Evolutionary conservation across 768 basidiomycete genomes (phyloP).

Genomic region (Boletus tomentosulus): DNA sequence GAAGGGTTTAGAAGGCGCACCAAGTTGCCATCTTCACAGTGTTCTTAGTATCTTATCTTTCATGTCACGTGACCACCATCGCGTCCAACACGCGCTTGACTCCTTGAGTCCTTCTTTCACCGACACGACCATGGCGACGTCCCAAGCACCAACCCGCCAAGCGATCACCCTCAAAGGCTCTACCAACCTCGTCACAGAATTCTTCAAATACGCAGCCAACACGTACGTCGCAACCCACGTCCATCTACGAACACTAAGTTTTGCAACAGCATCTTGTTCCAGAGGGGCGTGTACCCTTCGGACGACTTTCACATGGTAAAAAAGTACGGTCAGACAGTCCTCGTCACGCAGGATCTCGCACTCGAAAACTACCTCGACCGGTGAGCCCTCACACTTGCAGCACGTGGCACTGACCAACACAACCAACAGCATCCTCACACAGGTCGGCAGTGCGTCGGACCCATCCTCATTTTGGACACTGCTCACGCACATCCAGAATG

Average conservation of each 20-base stretch:
- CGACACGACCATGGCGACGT: conserved; percentile 36
- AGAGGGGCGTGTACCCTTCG: conserved; percentile 93
- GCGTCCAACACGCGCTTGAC: conserved; percentile 7
- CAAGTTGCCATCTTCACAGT: no score
- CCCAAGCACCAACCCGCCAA: conserved; percentile 52
- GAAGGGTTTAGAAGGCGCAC: no score
- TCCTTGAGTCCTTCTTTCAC: background rate
- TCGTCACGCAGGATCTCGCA: conserved; percentile 90
- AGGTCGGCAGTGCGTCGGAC: conserved; percentile 76
- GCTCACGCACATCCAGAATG: conserved; percentile 56
- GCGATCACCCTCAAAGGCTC: conserved; percentile 96
- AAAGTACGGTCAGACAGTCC: conserved; percentile 94
- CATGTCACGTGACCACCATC: conserved; percentile 12
- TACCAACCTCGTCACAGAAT: conserved; percentile 90
- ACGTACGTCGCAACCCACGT: conserved; percentile 50
- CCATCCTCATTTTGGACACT: background rate
- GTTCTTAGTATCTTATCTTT: background rate
- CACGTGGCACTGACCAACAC: background rate
- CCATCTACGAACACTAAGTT: background rate
- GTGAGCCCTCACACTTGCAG: conserved; percentile 32
- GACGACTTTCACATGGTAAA: conserved; percentile 99
- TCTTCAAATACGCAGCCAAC: conserved; percentile 99
- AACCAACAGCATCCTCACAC: conserved; percentile 68
- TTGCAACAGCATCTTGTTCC: conserved; percentile 78
- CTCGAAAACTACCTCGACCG: conserved; percentile 91